Percentiles rank a stretch among this genome's conserved stretches.
Evolutionary conservation across 345 rosid species (phyloP).

Genomic region (Orychophragmus violaceus): DNA sequence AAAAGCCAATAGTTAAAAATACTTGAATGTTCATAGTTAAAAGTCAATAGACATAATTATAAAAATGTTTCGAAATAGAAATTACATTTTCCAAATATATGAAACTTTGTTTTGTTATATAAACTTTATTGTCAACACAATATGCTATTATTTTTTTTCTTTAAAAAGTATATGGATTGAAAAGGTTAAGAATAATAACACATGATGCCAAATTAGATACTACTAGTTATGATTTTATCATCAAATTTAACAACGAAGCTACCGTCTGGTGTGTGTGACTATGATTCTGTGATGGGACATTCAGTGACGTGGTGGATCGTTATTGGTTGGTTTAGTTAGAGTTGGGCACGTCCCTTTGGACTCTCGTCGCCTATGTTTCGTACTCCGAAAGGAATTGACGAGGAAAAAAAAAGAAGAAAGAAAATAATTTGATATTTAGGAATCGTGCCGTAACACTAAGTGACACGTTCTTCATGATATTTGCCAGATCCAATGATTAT

Average conservation of each 20-base stretch:
- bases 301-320: conserved; percentile 3
- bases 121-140: background rate
- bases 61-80: no score
- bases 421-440: background rate
- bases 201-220: conserved; percentile 1
- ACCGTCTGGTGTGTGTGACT: conserved; percentile 18
- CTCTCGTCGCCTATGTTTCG: conserved; percentile 1
- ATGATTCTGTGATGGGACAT: conserved; percentile 23
- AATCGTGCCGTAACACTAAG: conserved; percentile 21
- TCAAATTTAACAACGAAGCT: conserved; percentile 10
- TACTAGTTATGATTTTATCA: background rate
- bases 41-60: no score
- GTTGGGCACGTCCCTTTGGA: conserved; percentile 25
- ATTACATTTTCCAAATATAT: background rate
- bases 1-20: no score
- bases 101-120: no score
- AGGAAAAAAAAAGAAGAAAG: background rate
- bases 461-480: conserved; percentile 17
- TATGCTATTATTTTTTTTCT: background rate
- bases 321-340: conserved; percentile 4
- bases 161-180: no score
- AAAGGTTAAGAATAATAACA: background rate
- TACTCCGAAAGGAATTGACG: background rate
- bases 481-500: conserved; percentile 8
- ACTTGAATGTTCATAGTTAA: no score